Base-by-base conservation (phyloP, 768 basidiomycete species). In the Hygrocybe coccinea region DNA sequence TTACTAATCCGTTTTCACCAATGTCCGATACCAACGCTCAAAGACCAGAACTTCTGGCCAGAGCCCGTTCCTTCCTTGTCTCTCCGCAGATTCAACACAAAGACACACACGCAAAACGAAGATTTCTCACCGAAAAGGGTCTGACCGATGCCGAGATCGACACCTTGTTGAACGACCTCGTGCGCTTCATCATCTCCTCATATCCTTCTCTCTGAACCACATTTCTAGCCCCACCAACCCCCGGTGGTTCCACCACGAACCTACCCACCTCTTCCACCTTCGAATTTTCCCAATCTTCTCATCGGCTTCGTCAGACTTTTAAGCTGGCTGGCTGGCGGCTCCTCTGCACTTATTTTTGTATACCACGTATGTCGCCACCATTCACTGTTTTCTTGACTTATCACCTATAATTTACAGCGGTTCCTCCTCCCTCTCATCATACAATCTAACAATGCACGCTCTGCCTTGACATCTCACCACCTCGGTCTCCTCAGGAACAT, bases 41-140 rank as follows among this genome's bases (percentile, higher is more conserved):
- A 59, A 69, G 79, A 50, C 44, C 65, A 51, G 79, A 81, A 36
- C 71, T 85, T 17, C 59, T 85, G 15, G 52, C 72, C 33, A 79
- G 76, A 53, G 89, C 87, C 8, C 79, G 84, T 21, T 60, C 77
- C 10, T 91, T 91, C 65, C 72, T 91, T 14, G 67, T 68, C 10
- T 87, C 89, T 2, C 82, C 86, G 2, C 84, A 86, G 62, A 76
- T 87, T 19, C 74, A 76, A 11, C 68, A 78, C 45, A 84, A 89
- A 59, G 83, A 86, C 61, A 37, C 67, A 0, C 54, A 65, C 1
- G 76, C 80, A 2, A 88, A 88, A 63, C 79, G 82, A 7, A 69
- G 70, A 50, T 91, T 91, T 59, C 77, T 91, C 11, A 64, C 64
- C 0, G 87, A 88, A 61, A 91, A 90, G 62, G 89, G 89, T 1